Percentiles rank a stretch among this genome's conserved stretches.
Conservation (phyloP, 148 eudicot species). For the Rhododendron kiyosumense region DNA sequence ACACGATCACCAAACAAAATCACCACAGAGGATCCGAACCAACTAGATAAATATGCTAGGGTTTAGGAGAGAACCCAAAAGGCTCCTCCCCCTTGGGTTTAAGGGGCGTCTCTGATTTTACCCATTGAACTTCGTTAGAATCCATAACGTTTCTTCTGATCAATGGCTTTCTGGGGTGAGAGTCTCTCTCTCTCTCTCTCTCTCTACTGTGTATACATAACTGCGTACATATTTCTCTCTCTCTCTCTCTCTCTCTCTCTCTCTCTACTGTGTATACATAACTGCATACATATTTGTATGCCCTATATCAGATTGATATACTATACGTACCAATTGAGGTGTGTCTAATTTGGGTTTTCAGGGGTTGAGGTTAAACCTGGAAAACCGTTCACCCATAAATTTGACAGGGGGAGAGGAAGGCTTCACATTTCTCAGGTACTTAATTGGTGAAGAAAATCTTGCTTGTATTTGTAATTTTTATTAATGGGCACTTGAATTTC, state of each 20-base stretch:
- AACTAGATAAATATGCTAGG: not conserved
- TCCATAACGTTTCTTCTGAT: not conserved
- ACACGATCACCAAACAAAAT: not conserved
- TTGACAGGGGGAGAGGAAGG: conserved; percentile 33
- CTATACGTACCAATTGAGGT: not conserved
- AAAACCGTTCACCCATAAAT: conserved; percentile 48
- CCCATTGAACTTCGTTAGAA: not conserved
- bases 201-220: not conserved
- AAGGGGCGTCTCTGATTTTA: not conserved
- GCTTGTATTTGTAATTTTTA: not conserved
- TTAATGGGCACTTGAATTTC: not conserved
- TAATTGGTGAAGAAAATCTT: not conserved
- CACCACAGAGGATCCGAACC: not conserved
- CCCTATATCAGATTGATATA: not conserved
- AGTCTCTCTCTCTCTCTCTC: conserved; percentile 10
- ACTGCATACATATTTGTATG: not conserved
- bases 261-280: not conserved
- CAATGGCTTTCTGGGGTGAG: conserved; percentile 39
- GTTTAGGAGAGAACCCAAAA: not conserved
- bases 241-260: conserved; percentile 13
- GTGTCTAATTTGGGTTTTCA: conserved; percentile 14
- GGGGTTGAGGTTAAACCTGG: conserved; percentile 80
- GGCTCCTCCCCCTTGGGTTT: not conserved
- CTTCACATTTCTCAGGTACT: conserved; percentile 76
- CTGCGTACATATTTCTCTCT: not conserved